Evolutionary conservation across 108 stramenopile genomes (phyloP).

Genomic region (Nitzschia sp.): DNA sequence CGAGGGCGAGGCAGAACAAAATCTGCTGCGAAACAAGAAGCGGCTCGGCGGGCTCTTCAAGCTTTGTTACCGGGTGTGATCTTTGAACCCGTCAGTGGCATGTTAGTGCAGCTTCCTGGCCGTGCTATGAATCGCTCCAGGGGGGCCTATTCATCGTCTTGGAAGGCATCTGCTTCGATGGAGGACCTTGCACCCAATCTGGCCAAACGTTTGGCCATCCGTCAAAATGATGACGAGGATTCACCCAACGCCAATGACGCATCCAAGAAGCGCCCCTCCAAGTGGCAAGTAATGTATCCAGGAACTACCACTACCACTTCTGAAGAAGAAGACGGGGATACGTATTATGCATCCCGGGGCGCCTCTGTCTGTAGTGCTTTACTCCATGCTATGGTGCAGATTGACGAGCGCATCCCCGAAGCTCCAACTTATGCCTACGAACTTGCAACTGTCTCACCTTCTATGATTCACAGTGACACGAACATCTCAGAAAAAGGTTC

Average conservation of each 20-base stretch:
- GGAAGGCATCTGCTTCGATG: constrained; percentile 34
- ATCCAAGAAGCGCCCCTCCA: constrained; percentile 22
- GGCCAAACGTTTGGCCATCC: constrained; percentile 72
- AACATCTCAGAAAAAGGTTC: constrained; percentile 1
- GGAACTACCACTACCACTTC: constrained; percentile 65
- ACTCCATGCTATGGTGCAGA: constrained; percentile 83
- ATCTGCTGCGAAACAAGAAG: constrained; percentile 69
- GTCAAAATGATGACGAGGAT: constrained; percentile 34
- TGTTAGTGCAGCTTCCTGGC: constrained; percentile 48
- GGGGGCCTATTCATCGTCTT: not conserved
- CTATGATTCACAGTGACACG: not conserved
- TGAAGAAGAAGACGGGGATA: constrained; percentile 75
- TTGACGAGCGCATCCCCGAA: constrained; percentile 70
- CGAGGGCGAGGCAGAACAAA: constrained; percentile 68
- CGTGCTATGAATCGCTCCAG: not conserved
- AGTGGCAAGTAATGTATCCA: constrained; percentile 49
- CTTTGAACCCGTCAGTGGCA: constrained; percentile 65
- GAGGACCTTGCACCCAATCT: constrained; percentile 65
- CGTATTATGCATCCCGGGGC: constrained; percentile 67
- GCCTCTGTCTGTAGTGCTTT: constrained; percentile 75
- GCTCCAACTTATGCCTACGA: constrained; percentile 65
- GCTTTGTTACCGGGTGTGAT: constrained; percentile 65
- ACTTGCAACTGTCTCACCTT: constrained; percentile 19
- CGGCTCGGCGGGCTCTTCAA: constrained; percentile 64
- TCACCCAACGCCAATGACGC: constrained; percentile 10